Evolutionary conservation across 108 stramenopile genomes (phyloP), one percentile per base, ranked within the genome.

Genomic region (Nitzschia sp.): DNA sequence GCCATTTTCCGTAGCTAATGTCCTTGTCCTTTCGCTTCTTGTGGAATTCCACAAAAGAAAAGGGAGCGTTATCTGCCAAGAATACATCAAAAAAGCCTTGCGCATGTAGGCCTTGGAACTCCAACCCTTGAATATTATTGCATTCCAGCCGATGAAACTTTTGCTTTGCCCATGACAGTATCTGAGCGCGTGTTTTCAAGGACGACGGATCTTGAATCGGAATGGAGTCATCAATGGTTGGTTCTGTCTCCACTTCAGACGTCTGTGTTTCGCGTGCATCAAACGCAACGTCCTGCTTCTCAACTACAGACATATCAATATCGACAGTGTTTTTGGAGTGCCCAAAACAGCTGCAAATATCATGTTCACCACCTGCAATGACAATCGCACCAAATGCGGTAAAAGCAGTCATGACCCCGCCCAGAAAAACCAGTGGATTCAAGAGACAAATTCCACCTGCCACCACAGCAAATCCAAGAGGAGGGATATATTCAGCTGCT

Each of bases 1-100:
- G 64, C 92, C 92, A 93, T 39, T 44, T 44, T 39, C 85, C 86
- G 53, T 87, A 90, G 0, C 55, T 53, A 65, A 93, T 80, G 63
- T 93, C 80, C 15, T 86, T 75, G 63, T 93, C 92, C 10, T 85
- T 81, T 26, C 85, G 65, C 41, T 81, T 75, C 24, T 64, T 70
- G 57, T 93, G 92, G 70, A 90, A 90, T 29, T 89, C 89, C 48
- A 20, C 71, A 74, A 86, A 88, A 25, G 71, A 80, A 60, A 85
- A 90, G 0, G 92, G 92, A 17, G 92, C 92, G 51, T 86, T 69
- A 38, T 93, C 87, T 21, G 83, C 78, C 48, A 87, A 89, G 53
- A 93, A 93, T 0, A 93, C 87, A 61, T 80, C 65, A 57, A 93
- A 93, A 59, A 93, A 87, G 37, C 88, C 81, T 2, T 56, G 57